Conservation (phyloP, 345 rosid species). For the Aurinia saxatilis region DNA sequence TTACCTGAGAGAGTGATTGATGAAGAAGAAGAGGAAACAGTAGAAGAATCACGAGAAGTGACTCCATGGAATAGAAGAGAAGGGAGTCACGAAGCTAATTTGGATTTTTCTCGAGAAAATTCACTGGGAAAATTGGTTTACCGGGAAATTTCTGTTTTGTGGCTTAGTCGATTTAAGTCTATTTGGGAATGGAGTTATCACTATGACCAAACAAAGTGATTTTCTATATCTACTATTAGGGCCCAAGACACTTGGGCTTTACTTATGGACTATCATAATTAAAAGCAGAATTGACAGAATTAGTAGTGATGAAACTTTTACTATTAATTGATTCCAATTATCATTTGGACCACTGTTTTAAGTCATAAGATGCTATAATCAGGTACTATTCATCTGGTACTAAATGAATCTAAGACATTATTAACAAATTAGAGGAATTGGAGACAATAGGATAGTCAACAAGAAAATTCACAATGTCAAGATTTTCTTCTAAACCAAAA, state of each 20-base stretch:
- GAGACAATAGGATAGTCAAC: too few relatives aligned
- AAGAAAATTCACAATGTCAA: too few relatives aligned
- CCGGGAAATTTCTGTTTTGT: not conserved
- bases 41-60: conserved; percentile 14
- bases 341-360: too few relatives aligned
- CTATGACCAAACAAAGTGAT: conserved; percentile 2
- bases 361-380: too few relatives aligned
- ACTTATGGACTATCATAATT: not conserved
- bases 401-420: too few relatives aligned
- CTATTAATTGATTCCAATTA: too few relatives aligned
- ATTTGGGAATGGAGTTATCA: not conserved
- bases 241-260: not conserved
- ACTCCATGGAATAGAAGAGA: too few relatives aligned
- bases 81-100: conserved; percentile 16
- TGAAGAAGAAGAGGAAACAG: conserved; percentile 7
- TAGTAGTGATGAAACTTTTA: too few relatives aligned
- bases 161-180: not conserved
- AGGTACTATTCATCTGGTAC: too few relatives aligned
- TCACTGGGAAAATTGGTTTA: not conserved
- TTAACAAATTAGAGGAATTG: too few relatives aligned
- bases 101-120: not conserved
- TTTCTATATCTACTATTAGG: not conserved
- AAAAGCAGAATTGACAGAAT: too few relatives aligned
- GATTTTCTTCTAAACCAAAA: too few relatives aligned
- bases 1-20: conserved; percentile 31